Evolutionary conservation across 352 stramenopile species (phyloP), one percentile per base, ranked within the genome.

Genomic region (Elongisporangium anandrum): DNA sequence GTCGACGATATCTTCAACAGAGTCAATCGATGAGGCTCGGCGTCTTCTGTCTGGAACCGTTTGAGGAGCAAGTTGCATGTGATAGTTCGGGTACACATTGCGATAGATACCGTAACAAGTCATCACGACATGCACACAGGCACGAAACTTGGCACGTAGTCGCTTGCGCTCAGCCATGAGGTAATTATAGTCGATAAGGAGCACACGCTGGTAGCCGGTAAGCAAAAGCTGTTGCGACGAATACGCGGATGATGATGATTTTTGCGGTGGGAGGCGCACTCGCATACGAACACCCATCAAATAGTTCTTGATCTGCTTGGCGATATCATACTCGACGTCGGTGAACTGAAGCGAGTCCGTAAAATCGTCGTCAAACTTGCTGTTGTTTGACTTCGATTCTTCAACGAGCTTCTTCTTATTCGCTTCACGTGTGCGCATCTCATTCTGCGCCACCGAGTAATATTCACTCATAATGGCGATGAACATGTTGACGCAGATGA

Each of bases 381-480:
- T 57, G 24, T 60, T 63, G 10, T 48, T 45, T 2, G 47, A 54
- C 24, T 73, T 68, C 47, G 34, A 70, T 50, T 51, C 41, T 52
- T 54, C 50, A 1, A 26, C 41, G 3, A 88, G 53, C 22, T 72
- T 69, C 7, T 64, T 70, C 56, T 82, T 72, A 54, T 68, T 84
- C 50, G 82, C 72, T 65, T 91, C 79, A 7, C 81, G 64, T 0
- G 52, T 68, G 50, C 81, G 83, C 75, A 88, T 93, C 56, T 88
- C 81, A 4, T 59, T 81, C 57, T 90, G 79, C 47, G 79, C 79
- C 34, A 88, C 48, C 21, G 80, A 90, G 64, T 92, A 90, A 60
- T 92, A 92, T 56, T 92, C 83, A 54, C 76, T 90, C 75, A 92
- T 89, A 61, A 92, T 92, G 38, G 81, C 83, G 21, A 92, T 90